phyloP scores from a whole-genome alignment of 371 early-diverging fungal genomes.

The Mucor irregularis region DNA sequence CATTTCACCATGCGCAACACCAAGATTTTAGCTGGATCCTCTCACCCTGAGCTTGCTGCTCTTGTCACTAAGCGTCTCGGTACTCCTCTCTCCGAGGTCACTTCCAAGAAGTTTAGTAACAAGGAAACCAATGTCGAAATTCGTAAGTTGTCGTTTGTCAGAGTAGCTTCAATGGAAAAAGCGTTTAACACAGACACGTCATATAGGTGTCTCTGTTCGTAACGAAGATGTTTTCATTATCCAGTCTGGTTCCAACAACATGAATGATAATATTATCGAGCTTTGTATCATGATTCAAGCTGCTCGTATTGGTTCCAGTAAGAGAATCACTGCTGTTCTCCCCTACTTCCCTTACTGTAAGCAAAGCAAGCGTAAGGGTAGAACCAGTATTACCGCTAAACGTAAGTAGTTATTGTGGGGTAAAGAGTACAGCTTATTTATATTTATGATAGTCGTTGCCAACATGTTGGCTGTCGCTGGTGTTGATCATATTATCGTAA shows the following conservation, averaged over 20 bases:
- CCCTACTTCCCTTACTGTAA: constrained; percentile 98
- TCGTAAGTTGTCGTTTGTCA: constrained; percentile 27
- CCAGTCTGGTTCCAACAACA: constrained; percentile 85
- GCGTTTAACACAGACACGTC: background rate
- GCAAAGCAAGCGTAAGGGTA: constrained; percentile 96
- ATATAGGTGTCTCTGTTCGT: constrained; percentile 87
- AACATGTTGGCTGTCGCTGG: constrained; percentile 95
- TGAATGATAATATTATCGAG: constrained; percentile 97
- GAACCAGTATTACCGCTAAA: constrained; percentile 95
- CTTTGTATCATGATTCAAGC: constrained; percentile 95
- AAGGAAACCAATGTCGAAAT: constrained; percentile 72
- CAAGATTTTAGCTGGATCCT: constrained; percentile 91
- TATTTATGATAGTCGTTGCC: constrained; percentile 74
- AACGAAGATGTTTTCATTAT: constrained; percentile 96
- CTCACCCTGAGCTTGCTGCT: constrained; percentile 88
- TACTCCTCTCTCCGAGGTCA: constrained; percentile 72
- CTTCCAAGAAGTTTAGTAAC: constrained; percentile 76
- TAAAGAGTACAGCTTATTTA: too few relatives aligned
- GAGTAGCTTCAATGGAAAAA: background rate
- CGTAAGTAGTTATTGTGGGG: constrained; percentile 49
- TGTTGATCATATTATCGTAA: constrained; percentile 92
- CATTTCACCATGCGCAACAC: constrained; percentile 75
- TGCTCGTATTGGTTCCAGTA: constrained; percentile 88
- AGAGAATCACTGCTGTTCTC: constrained; percentile 85
- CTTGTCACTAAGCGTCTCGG: constrained; percentile 83